phyloP scores from a whole-genome alignment of 1,284 basidiomycete species.

The Sutorius eximius region DNA sequence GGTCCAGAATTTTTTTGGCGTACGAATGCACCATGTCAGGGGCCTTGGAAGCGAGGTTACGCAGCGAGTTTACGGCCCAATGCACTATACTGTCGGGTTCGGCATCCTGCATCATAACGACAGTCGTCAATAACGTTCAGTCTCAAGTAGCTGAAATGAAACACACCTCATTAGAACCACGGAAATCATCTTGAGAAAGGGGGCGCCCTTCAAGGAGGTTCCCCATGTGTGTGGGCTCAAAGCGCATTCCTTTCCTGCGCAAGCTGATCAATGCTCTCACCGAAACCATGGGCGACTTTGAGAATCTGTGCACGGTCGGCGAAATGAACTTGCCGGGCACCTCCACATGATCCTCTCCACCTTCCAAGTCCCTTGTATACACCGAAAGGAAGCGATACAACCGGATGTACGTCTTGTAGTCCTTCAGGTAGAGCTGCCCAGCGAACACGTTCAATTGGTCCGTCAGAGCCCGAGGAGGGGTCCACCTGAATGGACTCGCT shows the following conservation, averaged over 20 bases:
- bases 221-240: constrained; percentile 43
- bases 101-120: not conserved
- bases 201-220: constrained; percentile 38
- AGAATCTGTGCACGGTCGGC: constrained; percentile 28
- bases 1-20: too few relatives aligned
- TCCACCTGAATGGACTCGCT: constrained; percentile 19
- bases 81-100: not conserved
- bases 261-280: constrained; percentile 37
- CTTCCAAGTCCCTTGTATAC: constrained; percentile 23
- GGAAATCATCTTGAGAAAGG: constrained; percentile 32
- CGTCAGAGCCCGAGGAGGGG: constrained; percentile 21
- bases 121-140: not conserved
- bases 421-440: constrained; percentile 29
- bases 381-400: constrained; percentile 42
- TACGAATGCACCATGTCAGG: too few relatives aligned
- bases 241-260: constrained; percentile 45
- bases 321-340: constrained; percentile 40
- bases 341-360: constrained; percentile 8
- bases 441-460: constrained; percentile 43
- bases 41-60: too few relatives aligned
- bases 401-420: constrained; percentile 34
- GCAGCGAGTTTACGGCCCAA: too few relatives aligned
- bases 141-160: too few relatives aligned
- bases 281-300: constrained; percentile 23
- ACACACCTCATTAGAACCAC: constrained; percentile 6